Evolutionary conservation across 345 rosid genomes (phyloP), one percentile per base, ranked within the genome.

Genomic region (Salix koriyanagi): DNA sequence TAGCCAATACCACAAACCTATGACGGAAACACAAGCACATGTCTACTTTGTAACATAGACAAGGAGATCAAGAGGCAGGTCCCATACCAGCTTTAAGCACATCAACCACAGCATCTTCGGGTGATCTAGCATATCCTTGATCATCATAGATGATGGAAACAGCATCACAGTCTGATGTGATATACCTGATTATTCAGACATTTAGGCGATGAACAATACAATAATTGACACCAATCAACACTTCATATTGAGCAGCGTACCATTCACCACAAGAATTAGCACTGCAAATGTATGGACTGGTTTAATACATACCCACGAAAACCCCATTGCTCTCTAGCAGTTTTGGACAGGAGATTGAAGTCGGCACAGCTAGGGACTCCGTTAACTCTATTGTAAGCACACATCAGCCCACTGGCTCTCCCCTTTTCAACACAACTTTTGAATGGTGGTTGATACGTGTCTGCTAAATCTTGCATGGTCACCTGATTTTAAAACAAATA

Each of bases 101-200:
- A 74, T 86, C 91, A 28, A 71, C 90, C 0, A 96, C 95, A 2
- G 94, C 98, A 80, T 93, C 97, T 83, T 96, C 97, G 1, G 97
- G 97, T 15, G 88, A 30, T 77, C 89, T 90, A 9, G 89, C 91
- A 54, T 89, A 93, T 71, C 90, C 86, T 85, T 91, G 91, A 9
- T 25, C 78, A 6, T 88, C 85, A 58, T 89, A 69, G 74, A 93
- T 92, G 84, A 91, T 84, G 8, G 89, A 79, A 14, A 96, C 96
- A 0, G 99, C 96, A 70, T 96, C 98, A 78, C 99, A 96, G 77
- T 96, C 98, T 4, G 97, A 96, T 28, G 91, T 78, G 41, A 96
- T 87, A 82, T 92, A 93, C 85, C 98, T 91, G 89, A 72, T 72
- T 15, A 78, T 25, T 30, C 56, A 32, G 25, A 60, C 6, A 0